phyloP scores from a whole-genome alignment of 257 asterid species.

The Nicotiana knightiana region DNA sequence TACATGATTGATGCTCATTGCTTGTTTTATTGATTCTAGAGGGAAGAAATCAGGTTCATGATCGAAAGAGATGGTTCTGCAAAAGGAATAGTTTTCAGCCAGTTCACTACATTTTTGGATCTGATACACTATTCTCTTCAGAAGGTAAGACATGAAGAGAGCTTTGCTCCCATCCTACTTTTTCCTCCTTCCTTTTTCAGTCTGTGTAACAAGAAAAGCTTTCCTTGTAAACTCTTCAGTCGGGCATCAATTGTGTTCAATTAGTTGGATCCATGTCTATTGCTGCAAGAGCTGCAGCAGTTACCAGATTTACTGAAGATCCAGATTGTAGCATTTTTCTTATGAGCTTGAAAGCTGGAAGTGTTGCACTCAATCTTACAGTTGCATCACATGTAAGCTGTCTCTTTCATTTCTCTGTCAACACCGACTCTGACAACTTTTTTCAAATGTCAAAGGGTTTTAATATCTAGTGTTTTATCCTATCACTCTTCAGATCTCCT shows the following conservation, averaged over 20 bases:
- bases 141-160: conserved; percentile 42
- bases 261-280: conserved; percentile 90
- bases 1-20: neutral
- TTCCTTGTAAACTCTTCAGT: conserved; percentile 34
- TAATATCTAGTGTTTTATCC: neutral
- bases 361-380: conserved; percentile 94
- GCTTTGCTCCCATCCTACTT: neutral
- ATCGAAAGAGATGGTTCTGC: conserved; percentile 97
- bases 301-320: conserved; percentile 65
- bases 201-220: neutral
- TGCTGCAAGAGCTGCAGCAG: conserved; percentile 80
- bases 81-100: conserved; percentile 95
- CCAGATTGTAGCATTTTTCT: conserved; percentile 75
- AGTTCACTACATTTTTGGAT: conserved; percentile 85
- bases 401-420: neutral
- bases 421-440: neutral
- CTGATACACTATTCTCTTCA: conserved; percentile 77
- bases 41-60: conserved; percentile 91
- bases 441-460: neutral
- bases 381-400: conserved; percentile 81
- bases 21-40: conserved; percentile 38
- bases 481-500: neutral
- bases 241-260: conserved; percentile 70
- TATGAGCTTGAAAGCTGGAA: conserved; percentile 97
- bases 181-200: neutral